Percentiles rank a stretch among this genome's conserved stretches.
phyloP scores from a whole-genome alignment of 306 rosid genomes.

The Medicago ruthenica region DNA sequence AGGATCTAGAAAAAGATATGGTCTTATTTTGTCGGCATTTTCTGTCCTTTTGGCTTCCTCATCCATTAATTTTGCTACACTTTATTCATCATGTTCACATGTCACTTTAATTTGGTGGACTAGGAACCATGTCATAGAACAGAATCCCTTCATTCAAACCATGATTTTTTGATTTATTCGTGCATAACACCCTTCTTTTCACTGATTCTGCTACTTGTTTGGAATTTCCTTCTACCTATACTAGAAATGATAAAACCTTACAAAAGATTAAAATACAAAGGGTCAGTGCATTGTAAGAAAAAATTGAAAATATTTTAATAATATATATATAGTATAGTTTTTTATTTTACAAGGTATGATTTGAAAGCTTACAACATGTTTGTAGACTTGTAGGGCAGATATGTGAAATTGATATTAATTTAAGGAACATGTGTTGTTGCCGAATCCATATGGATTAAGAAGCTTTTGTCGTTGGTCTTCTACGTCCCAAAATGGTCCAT shows the following conservation, averaged over 20 bases:
- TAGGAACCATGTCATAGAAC: conserved; percentile 25
- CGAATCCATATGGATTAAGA: conserved; percentile 69
- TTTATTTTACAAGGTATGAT: conserved; percentile 39
- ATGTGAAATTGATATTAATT: conserved; percentile 42
- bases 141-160: conserved; percentile 23
- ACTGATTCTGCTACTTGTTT: conserved; percentile 37
- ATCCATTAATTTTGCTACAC: conserved; percentile 58
- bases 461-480: conserved; percentile 81
- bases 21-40: conserved; percentile 65
- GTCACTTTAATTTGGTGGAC: conserved; percentile 55
- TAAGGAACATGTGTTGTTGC: conserved; percentile 65
- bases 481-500: conserved; percentile 67
- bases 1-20: conserved; percentile 72
- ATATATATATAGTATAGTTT: no score
- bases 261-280: conserved; percentile 33
- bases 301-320: background rate
- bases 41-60: conserved; percentile 60
- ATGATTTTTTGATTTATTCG: no score
- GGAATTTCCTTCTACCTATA: conserved; percentile 37
- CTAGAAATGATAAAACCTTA: conserved; percentile 35
- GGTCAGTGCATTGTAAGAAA: background rate
- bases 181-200: conserved; percentile 24
- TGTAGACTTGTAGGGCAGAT: conserved; percentile 48
- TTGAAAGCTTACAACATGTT: conserved; percentile 63
- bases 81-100: conserved; percentile 61